Base-by-base conservation (phyloP, 2,329 filamentous ascomycete species). In the Penicillium expansum region DNA sequence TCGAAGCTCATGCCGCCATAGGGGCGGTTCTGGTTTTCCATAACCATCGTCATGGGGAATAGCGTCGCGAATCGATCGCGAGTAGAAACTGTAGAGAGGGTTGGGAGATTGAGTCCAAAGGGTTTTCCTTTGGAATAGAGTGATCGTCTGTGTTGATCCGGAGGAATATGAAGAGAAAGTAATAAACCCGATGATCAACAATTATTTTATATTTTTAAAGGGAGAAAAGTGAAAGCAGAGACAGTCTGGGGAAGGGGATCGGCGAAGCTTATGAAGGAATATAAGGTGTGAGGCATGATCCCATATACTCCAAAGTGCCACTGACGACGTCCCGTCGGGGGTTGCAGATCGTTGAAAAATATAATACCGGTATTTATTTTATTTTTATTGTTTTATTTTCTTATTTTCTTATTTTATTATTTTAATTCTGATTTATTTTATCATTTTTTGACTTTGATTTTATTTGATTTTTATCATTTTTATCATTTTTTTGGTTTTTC, bases 11-110 rank as follows among this genome's bases (percentile, higher is more conserved):
- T 83, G 73, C 83, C 84, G 71, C 84, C 90, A 79, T 89, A 90
- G 75, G 86, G 85, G 80, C 86, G 90, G 79, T 93, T 91, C 76
- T 92, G 90, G 71, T 86, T 86, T 80, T 96, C 91, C 81, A 96
- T 86, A 76, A 92, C 90, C 91, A 96, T 96, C 79, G 91, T 94
- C 92, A 96, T 96, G 76, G 76, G 86, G 79, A 64, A 67, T 66
- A 64, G 53, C 52, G 54, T 58, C 50, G 62, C 58, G 58, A 57
- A 22, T 55, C 52, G 58, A 57, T 61, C 63, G 60, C 60, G 55
- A 48, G 50, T 47, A 42, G 43, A 29, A 49, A 32, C 18, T 52
- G 38, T 52, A 42, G 27, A 41, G 24, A 29, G 18, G 6, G 20
- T 20, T 49, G 6, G 38, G 32, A 42, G 37, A 22, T 50, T 35